These are phyloP conservation scores for Haberlea rhodopensis DNA, from an alignment of 257 asterid species.

Conservation along the genomic window DNA sequence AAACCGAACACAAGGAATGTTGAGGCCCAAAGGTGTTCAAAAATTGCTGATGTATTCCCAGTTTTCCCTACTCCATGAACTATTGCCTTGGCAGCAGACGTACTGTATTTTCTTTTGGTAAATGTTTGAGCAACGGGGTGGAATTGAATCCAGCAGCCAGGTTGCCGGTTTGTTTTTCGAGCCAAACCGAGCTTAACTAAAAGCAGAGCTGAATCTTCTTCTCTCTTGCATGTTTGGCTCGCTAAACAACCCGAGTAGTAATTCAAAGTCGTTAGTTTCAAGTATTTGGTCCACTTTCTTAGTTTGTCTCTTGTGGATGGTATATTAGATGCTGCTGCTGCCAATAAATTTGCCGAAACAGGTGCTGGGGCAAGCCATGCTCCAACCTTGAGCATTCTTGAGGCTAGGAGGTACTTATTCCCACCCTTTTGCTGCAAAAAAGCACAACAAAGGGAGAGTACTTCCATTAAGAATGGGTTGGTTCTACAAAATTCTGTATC, in stretches of 20 bases:
- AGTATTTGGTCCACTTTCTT: constrained; percentile 52
- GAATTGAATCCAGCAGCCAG: constrained; percentile 75
- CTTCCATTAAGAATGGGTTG: constrained; percentile 58
- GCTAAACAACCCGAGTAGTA: constrained; percentile 50
- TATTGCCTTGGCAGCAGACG: constrained; percentile 49
- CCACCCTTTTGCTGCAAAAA: constrained; percentile 49
- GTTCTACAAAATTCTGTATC: constrained; percentile 56
- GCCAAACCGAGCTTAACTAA: constrained; percentile 73
- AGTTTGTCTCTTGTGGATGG: constrained; percentile 46
- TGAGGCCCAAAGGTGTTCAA: constrained; percentile 77
- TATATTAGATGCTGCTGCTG: constrained; percentile 59
- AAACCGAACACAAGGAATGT: constrained; percentile 81
- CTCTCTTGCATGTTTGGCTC: constrained; percentile 62
- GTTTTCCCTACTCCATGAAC: constrained; percentile 59
- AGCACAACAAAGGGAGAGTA: constrained; percentile 43
- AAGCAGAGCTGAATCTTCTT: constrained; percentile 69
- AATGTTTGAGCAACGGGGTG: constrained; percentile 69
- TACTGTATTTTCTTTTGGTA: constrained; percentile 44
- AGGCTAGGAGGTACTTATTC: constrained; percentile 38
- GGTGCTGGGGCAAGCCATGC: constrained; percentile 85
- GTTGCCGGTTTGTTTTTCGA: constrained; percentile 48
- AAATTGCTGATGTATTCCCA: constrained; percentile 40
- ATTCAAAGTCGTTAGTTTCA: constrained; percentile 37
- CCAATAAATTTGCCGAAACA: constrained; percentile 48
- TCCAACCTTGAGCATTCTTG: constrained; percentile 72